phyloP scores from a whole-genome alignment of 345 rosid species.

The Euphorbia pulcherrima region DNA sequence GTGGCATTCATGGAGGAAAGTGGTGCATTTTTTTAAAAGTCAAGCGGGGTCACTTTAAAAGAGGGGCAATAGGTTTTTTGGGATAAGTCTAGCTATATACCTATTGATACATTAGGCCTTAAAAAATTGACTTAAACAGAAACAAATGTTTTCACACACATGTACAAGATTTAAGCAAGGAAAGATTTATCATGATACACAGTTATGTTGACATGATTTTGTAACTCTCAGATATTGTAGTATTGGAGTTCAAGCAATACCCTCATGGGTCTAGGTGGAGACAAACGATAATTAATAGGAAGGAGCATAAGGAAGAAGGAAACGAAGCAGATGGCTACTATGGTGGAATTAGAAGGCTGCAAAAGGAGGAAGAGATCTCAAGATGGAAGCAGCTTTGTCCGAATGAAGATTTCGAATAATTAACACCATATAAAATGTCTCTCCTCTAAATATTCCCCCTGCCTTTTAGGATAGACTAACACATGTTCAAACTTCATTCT shows the following conservation, averaged over 20 bases:
- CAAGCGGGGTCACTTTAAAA: no score
- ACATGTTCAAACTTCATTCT: no score
- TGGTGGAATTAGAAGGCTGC: constrained; percentile 77
- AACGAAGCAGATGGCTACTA: constrained; percentile 82
- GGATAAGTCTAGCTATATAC: no score
- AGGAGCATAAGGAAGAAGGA: constrained; percentile 75
- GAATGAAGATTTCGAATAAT: constrained; percentile 48
- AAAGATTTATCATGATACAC: background rate
- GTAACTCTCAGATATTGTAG: constrained; percentile 48
- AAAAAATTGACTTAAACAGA: no score
- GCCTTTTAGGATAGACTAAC: no score
- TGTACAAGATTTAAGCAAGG: background rate
- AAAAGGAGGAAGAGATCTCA: constrained; percentile 48
- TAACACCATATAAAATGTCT: constrained; percentile 3
- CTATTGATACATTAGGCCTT: no score
- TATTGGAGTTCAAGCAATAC: constrained; percentile 70
- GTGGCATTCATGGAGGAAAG: no score
- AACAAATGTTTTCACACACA: no score
- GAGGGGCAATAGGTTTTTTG: no score
- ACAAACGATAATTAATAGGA: constrained; percentile 43
- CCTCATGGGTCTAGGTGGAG: constrained; percentile 76
- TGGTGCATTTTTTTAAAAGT: no score
- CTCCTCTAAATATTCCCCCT: constrained; percentile 9
- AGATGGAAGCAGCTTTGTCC: constrained; percentile 81
- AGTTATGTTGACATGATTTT: constrained; percentile 19